phyloP scores from a whole-genome alignment of 495 filamentous ascomycete genomes.

The Polyplosphaeria fusca region DNA sequence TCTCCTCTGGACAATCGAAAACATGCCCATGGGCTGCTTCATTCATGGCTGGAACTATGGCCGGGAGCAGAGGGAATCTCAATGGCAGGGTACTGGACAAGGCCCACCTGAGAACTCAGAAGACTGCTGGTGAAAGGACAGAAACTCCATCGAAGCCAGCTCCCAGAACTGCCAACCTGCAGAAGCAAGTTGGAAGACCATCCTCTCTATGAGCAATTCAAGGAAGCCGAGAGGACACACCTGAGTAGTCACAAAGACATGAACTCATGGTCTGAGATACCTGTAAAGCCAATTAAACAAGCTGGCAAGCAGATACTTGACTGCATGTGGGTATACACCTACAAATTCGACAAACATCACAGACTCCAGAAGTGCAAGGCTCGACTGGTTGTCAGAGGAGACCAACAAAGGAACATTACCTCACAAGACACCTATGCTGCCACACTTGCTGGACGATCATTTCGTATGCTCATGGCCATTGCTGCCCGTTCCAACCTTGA shows the following conservation, averaged over 20 bases:
- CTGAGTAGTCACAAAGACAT: not conserved
- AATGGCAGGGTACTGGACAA: not conserved
- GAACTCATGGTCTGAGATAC: not conserved
- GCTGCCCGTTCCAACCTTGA: conserved; percentile 4
- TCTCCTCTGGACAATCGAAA: too few species aligned
- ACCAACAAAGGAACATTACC: conserved; percentile 18
- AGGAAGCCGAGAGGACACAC: not conserved
- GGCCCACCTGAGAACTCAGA: not conserved
- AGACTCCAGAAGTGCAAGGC: conserved; percentile 38
- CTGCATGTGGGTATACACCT: conserved; percentile 5
- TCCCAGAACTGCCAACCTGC: not conserved
- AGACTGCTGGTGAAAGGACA: not conserved
- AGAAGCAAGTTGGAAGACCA: not conserved
- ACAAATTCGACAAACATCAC: conserved; percentile 11
- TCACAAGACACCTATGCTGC: conserved; percentile 1
- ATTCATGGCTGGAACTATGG: not conserved
- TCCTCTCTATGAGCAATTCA: not conserved
- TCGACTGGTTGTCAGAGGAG: conserved; percentile 35
- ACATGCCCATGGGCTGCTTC: not conserved
- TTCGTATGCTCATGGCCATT: too few species aligned
- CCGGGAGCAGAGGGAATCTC: not conserved
- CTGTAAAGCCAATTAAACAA: not conserved
- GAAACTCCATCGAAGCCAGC: not conserved
- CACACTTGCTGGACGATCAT: too few species aligned
- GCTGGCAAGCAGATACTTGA: not conserved